Evolutionary conservation across 2,329 filamentous ascomycete species (phyloP).

Genomic region (Talaromyces sp.): DNA sequence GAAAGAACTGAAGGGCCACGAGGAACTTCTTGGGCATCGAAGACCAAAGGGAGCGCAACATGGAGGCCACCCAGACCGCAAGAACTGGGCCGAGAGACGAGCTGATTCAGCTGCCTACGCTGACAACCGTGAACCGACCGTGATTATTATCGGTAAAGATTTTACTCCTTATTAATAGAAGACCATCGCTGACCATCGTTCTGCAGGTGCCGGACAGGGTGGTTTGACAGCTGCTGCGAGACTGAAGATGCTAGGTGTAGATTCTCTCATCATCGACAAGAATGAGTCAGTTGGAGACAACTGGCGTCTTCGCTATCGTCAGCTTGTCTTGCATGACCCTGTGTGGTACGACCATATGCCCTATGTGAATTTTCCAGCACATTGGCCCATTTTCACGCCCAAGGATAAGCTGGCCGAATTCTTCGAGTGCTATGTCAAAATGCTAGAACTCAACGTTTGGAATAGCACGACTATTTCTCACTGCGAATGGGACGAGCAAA

Average conservation of each 20-base stretch:
- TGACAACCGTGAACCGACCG: constrained; percentile 50
- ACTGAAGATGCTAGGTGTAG: constrained; percentile 54
- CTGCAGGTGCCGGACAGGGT: constrained; percentile 54
- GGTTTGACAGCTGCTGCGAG: constrained; percentile 56
- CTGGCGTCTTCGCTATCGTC: constrained; percentile 60
- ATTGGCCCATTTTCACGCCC: constrained; percentile 67
- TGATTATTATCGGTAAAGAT: constrained; percentile 56
- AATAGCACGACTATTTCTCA: constrained; percentile 43
- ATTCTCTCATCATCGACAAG: constrained; percentile 54
- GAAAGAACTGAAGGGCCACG: constrained; percentile 48
- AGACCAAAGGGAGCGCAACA: constrained; percentile 55
- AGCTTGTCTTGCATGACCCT: constrained; percentile 64
- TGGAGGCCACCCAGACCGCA: constrained; percentile 34
- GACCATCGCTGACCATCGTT: constrained; percentile 11
- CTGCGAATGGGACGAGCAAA: constrained; percentile 47
- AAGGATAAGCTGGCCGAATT: constrained; percentile 68
- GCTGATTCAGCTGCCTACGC: constrained; percentile 47
- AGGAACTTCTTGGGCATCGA: constrained; percentile 46
- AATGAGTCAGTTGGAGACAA: constrained; percentile 58
- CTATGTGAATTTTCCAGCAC: constrained; percentile 58
- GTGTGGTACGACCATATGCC: constrained; percentile 55
- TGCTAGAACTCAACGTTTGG: constrained; percentile 66
- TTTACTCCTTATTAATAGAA: neutral
- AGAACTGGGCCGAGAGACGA: constrained; percentile 60
- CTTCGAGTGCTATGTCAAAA: constrained; percentile 59